phyloP scores from a whole-genome alignment of 2,329 filamentous ascomycete species.

The Epichloe sp. region DNA sequence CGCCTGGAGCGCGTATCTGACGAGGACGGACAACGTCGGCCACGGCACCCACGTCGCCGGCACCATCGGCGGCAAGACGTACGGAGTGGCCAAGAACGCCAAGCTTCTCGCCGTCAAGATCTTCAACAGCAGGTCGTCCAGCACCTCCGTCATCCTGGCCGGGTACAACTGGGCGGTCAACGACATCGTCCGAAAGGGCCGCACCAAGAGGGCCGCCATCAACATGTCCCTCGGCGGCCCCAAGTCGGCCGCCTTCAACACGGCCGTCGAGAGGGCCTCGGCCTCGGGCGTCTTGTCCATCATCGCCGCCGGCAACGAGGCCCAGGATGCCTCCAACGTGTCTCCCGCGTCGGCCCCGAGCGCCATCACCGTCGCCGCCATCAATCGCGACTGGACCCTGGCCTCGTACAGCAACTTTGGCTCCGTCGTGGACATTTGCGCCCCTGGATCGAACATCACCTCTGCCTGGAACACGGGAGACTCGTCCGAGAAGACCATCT shows the following conservation, averaged over 20 bases:
- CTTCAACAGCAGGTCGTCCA: slow-evolving; percentile 13
- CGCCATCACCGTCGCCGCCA: slow-evolving; percentile 16
- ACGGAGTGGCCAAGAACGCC: slow-evolving; percentile 25
- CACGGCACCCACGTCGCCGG: neutral
- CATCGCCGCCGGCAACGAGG: slow-evolving; percentile 17
- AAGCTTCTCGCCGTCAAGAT: slow-evolving; percentile 31
- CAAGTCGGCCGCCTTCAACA: slow-evolving; percentile 7
- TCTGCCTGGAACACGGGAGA: slow-evolving; percentile 24
- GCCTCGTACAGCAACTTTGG: slow-evolving; percentile 35
- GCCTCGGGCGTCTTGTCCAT: slow-evolving; percentile 24
- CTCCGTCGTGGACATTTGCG: slow-evolving; percentile 28
- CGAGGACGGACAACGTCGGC: neutral
- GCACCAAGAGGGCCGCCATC: slow-evolving; percentile 23
- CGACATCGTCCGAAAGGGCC: slow-evolving; percentile 18
- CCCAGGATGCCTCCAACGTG: slow-evolving; percentile 1
- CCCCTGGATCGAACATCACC: slow-evolving; percentile 27
- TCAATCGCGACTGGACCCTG: slow-evolving; percentile 18
- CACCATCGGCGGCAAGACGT: slow-evolving; percentile 10
- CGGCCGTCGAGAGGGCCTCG: slow-evolving; percentile 12
- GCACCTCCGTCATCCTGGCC: slow-evolving; percentile 15
- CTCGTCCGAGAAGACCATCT: slow-evolving; percentile 22
- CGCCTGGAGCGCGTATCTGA: neutral
- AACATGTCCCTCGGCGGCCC: slow-evolving; percentile 28
- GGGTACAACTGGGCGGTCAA: slow-evolving; percentile 23
- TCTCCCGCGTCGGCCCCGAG: slow-evolving; percentile 14